Evolutionary conservation across 495 filamentous ascomycete genomes (phyloP).

Genomic region (Trichoderma parareesei): DNA sequence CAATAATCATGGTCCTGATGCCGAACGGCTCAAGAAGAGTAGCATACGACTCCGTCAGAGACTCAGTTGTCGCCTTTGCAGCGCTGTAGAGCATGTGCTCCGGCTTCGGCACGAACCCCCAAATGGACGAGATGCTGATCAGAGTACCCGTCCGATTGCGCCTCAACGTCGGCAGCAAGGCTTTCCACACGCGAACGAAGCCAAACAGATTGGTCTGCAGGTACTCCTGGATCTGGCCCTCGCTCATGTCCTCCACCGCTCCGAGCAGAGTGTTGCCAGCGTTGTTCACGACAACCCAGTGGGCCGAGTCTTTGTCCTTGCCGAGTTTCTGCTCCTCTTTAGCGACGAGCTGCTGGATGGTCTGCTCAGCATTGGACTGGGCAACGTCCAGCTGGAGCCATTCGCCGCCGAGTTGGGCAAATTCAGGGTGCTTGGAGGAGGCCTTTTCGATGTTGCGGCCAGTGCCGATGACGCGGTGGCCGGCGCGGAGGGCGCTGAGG

Average conservation of each 20-base stretch:
- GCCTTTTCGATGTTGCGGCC: slow-evolving; percentile 33
- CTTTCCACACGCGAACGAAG: slow-evolving; percentile 32
- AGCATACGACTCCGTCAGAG: slow-evolving; percentile 25
- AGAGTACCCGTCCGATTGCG: slow-evolving; percentile 15
- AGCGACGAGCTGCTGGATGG: slow-evolving; percentile 13
- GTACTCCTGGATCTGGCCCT: slow-evolving; percentile 27
- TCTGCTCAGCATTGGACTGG: slow-evolving; percentile 23
- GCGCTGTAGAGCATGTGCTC: slow-evolving; percentile 14
- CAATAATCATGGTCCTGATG: slow-evolving; percentile 36
- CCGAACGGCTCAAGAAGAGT: slow-evolving; percentile 36
- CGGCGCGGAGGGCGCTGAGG: slow-evolving; percentile 35
- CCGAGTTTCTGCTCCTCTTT: slow-evolving; percentile 16
- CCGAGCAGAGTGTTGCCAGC: slow-evolving; percentile 32
- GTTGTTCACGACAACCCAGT: slow-evolving; percentile 29
- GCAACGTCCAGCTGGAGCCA: slow-evolving; percentile 38
- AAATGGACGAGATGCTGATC: slow-evolving; percentile 15
- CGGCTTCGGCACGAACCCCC: slow-evolving; percentile 6
- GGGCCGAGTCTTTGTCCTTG: slow-evolving; percentile 19
- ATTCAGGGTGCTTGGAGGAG: slow-evolving; percentile 23
- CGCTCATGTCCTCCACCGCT: slow-evolving; percentile 30
- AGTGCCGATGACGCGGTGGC: slow-evolving; percentile 48
- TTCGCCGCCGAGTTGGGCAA: slow-evolving; percentile 26
- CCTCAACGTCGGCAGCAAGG: slow-evolving; percentile 36
- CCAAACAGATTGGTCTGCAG: slow-evolving; percentile 47
- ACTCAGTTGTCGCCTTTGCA: not conserved